A percentile compares a stretch with the other conserved stretches of the same genome.
Evolutionary conservation across 2,329 filamentous ascomycete species (phyloP).

Genomic region (Fusarium penzigii): DNA sequence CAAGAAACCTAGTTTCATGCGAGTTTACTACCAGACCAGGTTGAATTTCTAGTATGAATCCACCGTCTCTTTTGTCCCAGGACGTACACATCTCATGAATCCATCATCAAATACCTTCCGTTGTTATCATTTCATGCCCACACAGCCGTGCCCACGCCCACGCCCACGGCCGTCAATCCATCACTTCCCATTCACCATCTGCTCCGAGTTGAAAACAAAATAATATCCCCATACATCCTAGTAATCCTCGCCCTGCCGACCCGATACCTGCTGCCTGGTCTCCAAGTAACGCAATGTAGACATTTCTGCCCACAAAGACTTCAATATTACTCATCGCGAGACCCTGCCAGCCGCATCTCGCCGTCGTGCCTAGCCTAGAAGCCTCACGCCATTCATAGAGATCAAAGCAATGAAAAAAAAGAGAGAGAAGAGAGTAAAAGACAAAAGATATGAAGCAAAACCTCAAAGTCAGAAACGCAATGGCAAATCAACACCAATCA

Average conservation of each 20-base stretch:
- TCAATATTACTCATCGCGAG: background rate
- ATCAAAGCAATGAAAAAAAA: background rate
- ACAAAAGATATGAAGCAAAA: background rate
- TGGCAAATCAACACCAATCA: conserved; percentile 37
- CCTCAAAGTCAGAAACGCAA: background rate
- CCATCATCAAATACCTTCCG: background rate
- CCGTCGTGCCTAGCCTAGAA: background rate
- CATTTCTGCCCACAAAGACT: background rate
- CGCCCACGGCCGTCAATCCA: background rate
- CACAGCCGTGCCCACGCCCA: too few relatives aligned
- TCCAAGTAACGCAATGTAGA: background rate
- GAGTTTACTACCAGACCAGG: background rate
- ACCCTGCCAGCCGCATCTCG: background rate
- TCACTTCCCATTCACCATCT: background rate
- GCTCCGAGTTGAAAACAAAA: too few relatives aligned
- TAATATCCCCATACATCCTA: background rate
- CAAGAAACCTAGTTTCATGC: background rate
- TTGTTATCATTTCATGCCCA: background rate
- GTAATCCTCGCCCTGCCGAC: background rate
- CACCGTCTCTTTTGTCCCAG: background rate
- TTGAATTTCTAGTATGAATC: background rate
- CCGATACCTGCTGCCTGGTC: background rate
- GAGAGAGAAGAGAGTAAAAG: too few relatives aligned
- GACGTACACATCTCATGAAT: background rate
- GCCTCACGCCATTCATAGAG: background rate